These are phyloP conservation scores for Echium plantagineum DNA, from an alignment of 257 asterid species.

Conservation along the genomic window DNA sequence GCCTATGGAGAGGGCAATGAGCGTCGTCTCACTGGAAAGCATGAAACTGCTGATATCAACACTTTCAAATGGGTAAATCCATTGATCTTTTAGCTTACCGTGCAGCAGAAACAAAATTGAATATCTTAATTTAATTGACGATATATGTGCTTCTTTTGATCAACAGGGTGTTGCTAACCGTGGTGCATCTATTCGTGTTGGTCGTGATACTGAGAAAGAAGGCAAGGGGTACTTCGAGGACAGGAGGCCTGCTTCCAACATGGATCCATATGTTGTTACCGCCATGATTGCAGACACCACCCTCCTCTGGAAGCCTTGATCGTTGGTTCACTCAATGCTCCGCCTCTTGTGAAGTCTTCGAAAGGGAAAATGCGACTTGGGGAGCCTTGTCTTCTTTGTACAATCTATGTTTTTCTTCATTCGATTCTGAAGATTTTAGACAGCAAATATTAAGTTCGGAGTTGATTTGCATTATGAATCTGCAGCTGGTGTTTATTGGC, in stretches of 20 bases:
- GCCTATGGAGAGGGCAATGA: not conserved
- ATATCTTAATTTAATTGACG: too few species aligned
- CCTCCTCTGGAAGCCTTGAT: not conserved
- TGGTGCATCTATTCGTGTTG: not conserved
- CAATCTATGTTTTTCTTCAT: too few species aligned
- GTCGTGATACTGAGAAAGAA: not conserved
- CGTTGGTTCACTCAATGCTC: not conserved
- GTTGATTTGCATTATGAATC: too few species aligned
- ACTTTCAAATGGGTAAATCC: not conserved
- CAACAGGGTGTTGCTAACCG: not conserved
- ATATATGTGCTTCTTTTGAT: too few species aligned
- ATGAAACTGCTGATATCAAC: not conserved
- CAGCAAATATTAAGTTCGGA: too few species aligned
- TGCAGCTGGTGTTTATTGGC: too few species aligned
- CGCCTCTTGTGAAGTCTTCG: too few species aligned
- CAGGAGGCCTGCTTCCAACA: not conserved
- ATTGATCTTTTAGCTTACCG: too few species aligned
- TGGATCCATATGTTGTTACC: not conserved
- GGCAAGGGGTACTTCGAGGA: not conserved
- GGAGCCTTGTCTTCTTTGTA: too few species aligned
- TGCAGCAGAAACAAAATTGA: too few species aligned
- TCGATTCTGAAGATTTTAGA: too few species aligned
- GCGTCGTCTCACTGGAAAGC: not conserved
- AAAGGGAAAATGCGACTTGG: too few species aligned
- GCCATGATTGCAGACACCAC: not conserved